Base-by-base conservation (phyloP, 768 basidiomycete species). In the Phylloporus scabripes region DNA sequence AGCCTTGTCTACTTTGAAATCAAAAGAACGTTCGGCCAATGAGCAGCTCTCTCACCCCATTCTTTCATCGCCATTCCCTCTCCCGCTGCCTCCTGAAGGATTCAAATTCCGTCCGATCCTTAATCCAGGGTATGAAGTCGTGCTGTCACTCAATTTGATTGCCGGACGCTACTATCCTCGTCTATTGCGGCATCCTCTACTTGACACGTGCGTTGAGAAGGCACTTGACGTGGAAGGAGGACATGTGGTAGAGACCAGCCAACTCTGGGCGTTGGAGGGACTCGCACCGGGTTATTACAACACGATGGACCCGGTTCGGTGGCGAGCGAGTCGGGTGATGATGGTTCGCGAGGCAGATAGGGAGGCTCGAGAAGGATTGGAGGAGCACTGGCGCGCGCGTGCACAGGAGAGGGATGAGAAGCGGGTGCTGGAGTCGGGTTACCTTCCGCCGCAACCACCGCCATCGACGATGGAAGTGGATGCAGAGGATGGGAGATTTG, bases 91-190 rank as follows among this genome's bases (percentile, higher is more conserved):
- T 1, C 89, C 90, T 0, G 62, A 64, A 18, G 85, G 87, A 0
- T 90, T 76, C 65, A 74, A 72, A 53, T 92, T 89, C 68, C 78
- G 85, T 15, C 73, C 78, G 0, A 82, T 92, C 48, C 72, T 89
- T 12, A 59, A 72, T 2, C 70, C 79, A 7, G 83, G 78, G 0
- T 63, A 77, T 51, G 87, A 91, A 64, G 76, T 76, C 14, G 76
- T 85, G 17, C 54, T 89, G n/a, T 81, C 81, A 3, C 72, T 91
- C 36, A 78, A 80, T 31, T 70, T 89, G 41, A 74, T 93, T 52
- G 80, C 80, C 28, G 91, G 91, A 28, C 75, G 91, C 48, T 92
- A 92, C 63, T 92, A 92, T 61, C 85, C 89, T 5, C 70, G 74
- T 6, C 72, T 92, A 31, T 73, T 90, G 20, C 60, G 70, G 18